Conservation (phyloP, 2,329 filamentous ascomycete species). For the Sclerotinia borealis region DNA sequence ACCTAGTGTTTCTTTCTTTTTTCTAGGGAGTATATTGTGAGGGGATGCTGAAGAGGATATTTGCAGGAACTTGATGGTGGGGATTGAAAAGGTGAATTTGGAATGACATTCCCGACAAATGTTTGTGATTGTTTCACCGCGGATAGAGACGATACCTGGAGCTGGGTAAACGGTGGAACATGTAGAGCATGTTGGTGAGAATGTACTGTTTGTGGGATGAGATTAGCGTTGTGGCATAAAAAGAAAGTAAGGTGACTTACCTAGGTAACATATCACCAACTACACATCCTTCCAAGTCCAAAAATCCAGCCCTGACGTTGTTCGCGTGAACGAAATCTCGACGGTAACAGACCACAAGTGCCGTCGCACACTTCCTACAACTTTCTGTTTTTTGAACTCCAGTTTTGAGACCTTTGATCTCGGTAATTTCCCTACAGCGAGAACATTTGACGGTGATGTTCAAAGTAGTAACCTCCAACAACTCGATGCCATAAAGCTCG, state of each 20-base stretch:
- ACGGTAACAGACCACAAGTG: slow-evolving; percentile 51
- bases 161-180: slow-evolving; percentile 63
- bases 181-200: slow-evolving; percentile 69
- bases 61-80: slow-evolving; percentile 70
- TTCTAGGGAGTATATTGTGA: slow-evolving; percentile 36
- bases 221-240: not conserved
- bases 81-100: slow-evolving; percentile 74
- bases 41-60: slow-evolving; percentile 48
- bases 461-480: slow-evolving; percentile 62
- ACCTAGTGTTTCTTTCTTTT: slow-evolving; percentile 48
- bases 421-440: slow-evolving; percentile 68
- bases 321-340: slow-evolving; percentile 66
- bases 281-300: slow-evolving; percentile 70
- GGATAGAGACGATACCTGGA: slow-evolving; percentile 63
- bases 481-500: slow-evolving; percentile 70
- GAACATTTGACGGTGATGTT: slow-evolving; percentile 71
- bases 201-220: slow-evolving; percentile 47
- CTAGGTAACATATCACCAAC: slow-evolving; percentile 70
- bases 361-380: slow-evolving; percentile 54
- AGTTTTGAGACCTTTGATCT: slow-evolving; percentile 60
- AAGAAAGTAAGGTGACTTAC: slow-evolving; percentile 33
- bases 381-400: slow-evolving; percentile 44
- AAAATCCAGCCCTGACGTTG: slow-evolving; percentile 69
- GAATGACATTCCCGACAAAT: slow-evolving; percentile 74
- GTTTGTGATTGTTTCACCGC: slow-evolving; percentile 66